Base-by-base conservation (phyloP, 306 rosid genomes). In the Dryas drummondii region DNA sequence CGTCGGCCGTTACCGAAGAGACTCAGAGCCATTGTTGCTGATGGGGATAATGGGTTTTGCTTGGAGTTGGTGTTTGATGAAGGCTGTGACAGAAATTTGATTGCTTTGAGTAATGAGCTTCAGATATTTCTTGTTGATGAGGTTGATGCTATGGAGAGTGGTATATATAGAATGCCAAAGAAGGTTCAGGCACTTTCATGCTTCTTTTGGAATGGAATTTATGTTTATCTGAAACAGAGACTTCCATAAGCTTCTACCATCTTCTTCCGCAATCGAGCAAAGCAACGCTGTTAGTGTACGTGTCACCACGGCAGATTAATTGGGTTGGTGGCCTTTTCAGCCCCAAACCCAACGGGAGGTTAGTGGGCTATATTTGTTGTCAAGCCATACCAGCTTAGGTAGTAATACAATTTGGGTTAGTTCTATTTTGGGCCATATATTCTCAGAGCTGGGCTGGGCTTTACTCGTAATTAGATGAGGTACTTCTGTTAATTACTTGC, bases 1-100 rank as follows among this genome's bases (percentile, higher is more conserved):
- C 77, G 54, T 4, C 82, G 73, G 14, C 77, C 82, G 14, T 5
- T n/a, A 17, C 79, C 80, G 47, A 82, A 82, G 13, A 64, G 7
- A 60, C 74, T 82, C 12, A 77, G 83, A 59, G 81, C 66, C 75
- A 78, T 71, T 72, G 68, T 4, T 19, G 0, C 37, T 32, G 37
- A 32, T 1, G 3, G 37, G 37, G 2, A 32, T 32, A 32, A 32
- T 32, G 37, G 37, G 37, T 32, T 32, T 32, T 32, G 37, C 37
- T 32, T 32, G 37, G 37, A 2, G 3, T 32, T 32, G 3, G 37
- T 2, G 37, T 32, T 32, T 32, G 37, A 1, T 32, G 37, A 32
- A 32, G 37, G 3, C 3, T 1, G 37, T 32, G 37, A 32, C 2
- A 32, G 14, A 51, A 6, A 0, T 40, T 13, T 0, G 72, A 53